Evolutionary conservation across 441 rosid genomes (phyloP), one percentile per base, ranked within the genome.

Genomic region (Manihot esculenta): DNA sequence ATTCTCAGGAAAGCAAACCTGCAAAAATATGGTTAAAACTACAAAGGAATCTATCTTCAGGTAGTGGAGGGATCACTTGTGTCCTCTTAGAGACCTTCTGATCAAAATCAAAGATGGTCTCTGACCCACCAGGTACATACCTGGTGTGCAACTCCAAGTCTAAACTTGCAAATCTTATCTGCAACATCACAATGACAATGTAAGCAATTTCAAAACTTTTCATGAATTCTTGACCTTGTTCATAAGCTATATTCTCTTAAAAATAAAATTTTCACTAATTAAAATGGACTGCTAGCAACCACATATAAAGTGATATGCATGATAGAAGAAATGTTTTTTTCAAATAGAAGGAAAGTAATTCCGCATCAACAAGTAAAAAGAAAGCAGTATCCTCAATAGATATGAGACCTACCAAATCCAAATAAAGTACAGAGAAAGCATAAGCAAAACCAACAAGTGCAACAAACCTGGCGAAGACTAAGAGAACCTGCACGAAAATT

Each of bases 21-120:
- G 90, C 88, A 85, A 92, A 92, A 51, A 94, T 90, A 81, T 94
- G 97, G 78, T 78, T 85, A 87, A 92, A 94, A 70, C 96, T 65
- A 73, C 97, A 90, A 12, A 94, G 92, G 84, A 91, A 94, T 78
- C 89, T 86, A 82, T 91, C 99, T 71, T 92, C 97, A 15, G 90
- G 86, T 60, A 94, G 79, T 47, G 94, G 92, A 41, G 87, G 99
- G 71, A 94, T 78, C 68, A 92, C 84, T 82, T 87, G 92, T 7
- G 95, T 92, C 78, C 70, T 85, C 58, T 72, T 74, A 53, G 86
- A 84, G 68, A 92, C 86, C 85, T 90, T 89, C 74, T 72, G 84
- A 78, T 94, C 94, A 62, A 94, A 94, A 80, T 89, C 95, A 56
- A 80, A 92, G 50, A 94, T 75, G 12, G 96, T 85, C 79, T 85